Conservation (phyloP, 2,329 filamentous ascomycete species). For the Chaetothyriales sp. region DNA sequence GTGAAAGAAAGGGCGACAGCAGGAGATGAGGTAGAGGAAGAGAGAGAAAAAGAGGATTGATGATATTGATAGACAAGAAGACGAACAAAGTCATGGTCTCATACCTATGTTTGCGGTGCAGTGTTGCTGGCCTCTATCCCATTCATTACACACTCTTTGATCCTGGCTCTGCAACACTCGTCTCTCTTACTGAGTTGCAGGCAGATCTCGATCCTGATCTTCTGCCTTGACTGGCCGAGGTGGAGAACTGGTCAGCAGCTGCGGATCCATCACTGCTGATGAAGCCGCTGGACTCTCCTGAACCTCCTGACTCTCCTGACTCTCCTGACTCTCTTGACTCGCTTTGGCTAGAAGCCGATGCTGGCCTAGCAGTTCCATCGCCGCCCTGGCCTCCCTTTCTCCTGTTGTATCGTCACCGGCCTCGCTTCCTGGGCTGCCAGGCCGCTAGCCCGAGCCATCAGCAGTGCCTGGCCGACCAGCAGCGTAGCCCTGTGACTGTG, state of each 20-base stretch:
- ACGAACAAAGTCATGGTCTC: conserved; percentile 1
- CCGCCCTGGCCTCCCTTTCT: background rate
- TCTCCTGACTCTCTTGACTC: too few relatives aligned
- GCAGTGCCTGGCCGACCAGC: conserved; percentile 14
- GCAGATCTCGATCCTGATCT: background rate
- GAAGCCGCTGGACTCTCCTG: background rate
- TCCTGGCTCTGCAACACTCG: background rate
- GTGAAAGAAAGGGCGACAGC: background rate
- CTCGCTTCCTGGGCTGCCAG: background rate
- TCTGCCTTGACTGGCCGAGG: background rate
- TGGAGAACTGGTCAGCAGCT: background rate
- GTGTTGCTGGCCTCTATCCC: background rate
- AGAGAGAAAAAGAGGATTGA: background rate
- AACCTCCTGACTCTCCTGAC: too few relatives aligned
- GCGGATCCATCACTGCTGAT: background rate
- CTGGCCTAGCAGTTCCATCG: background rate
- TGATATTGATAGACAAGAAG: background rate
- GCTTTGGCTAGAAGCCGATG: background rate
- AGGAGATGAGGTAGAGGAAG: background rate
- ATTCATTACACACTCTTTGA: background rate
- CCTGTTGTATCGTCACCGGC: too few relatives aligned
- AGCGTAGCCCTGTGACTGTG: conserved; percentile 15
- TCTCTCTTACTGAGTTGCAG: background rate
- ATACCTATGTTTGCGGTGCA: conserved; percentile 1
- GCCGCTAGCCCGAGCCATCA: background rate